A percentile compares a stretch with the other conserved stretches of the same genome.
These are phyloP conservation scores for Meredithiella fracta DNA, from an alignment of 2,329 filamentous ascomycete genomes.

Conservation along the genomic window DNA sequence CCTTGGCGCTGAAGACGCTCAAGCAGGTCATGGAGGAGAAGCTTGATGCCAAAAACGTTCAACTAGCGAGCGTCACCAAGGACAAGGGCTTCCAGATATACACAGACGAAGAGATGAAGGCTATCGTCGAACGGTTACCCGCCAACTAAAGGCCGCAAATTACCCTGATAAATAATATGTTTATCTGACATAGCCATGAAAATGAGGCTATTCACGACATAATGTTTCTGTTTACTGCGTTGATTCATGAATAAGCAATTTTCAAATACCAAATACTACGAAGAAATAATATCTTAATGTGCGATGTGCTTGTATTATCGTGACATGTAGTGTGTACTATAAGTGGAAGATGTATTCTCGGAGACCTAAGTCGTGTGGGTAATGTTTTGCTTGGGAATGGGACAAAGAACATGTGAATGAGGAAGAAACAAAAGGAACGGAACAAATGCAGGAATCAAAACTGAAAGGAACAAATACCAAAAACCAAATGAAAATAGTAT, in stretches of 20 bases:
- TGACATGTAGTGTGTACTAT: not conserved
- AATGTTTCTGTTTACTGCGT: slow-evolving; percentile 4
- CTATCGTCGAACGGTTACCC: slow-evolving; percentile 69
- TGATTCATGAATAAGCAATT: slow-evolving; percentile 10
- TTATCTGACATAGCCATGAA: too few relatives aligned
- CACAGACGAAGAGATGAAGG: slow-evolving; percentile 90
- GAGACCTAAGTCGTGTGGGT: too few relatives aligned
- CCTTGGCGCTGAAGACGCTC: slow-evolving; percentile 86
- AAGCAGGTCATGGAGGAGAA: slow-evolving; percentile 99
- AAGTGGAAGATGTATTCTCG: too few relatives aligned
- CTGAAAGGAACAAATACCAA: too few relatives aligned
- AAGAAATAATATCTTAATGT: not conserved
- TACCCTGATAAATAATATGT: not conserved
- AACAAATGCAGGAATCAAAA: too few relatives aligned
- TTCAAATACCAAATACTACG: not conserved
- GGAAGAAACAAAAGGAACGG: not conserved
- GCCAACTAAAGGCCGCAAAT: slow-evolving; percentile 33
- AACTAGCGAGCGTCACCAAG: slow-evolving; percentile 93
- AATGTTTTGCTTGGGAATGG: not conserved
- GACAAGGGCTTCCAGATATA: slow-evolving; percentile 98
- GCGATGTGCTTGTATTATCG: too few relatives aligned
- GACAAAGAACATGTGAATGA: not conserved
- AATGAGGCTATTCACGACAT: not conserved
- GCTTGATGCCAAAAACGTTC: slow-evolving; percentile 95
- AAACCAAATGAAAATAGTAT: too few relatives aligned